Conservation (phyloP, 2,329 filamentous ascomycete species). For the Beauveria sp. region DNA sequence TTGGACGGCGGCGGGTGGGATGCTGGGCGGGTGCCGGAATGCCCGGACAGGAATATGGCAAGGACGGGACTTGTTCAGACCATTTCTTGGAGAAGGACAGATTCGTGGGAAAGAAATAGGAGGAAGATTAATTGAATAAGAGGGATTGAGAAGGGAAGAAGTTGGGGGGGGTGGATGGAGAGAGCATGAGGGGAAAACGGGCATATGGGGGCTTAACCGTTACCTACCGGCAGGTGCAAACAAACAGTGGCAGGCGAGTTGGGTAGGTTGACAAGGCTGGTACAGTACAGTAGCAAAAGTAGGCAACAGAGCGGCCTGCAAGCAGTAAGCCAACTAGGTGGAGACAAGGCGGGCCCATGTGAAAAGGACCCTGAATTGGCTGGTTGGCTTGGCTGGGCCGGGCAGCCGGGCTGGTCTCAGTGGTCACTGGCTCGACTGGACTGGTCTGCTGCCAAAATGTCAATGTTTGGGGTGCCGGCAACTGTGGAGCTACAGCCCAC, state of each 20-base stretch:
- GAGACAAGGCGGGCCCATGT: neutral
- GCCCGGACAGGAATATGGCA: neutral
- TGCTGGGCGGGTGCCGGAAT: constrained; percentile 1
- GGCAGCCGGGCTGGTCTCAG: too few species aligned
- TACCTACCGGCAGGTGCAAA: neutral
- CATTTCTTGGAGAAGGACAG: neutral
- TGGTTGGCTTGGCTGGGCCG: too few species aligned
- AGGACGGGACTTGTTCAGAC: neutral
- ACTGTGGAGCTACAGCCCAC: constrained; percentile 7
- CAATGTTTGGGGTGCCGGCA: constrained; percentile 1
- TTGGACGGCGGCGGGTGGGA: neutral
- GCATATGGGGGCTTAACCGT: neutral
- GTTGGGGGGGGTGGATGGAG: neutral
- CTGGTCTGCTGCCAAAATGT: neutral
- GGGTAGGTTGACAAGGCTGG: neutral
- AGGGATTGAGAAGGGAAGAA: neutral
- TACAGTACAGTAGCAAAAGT: too few species aligned
- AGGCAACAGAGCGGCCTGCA: neutral
- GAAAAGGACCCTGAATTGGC: constrained; percentile 7
- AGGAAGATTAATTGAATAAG: neutral
- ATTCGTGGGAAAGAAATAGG: neutral
- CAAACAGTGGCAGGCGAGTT: neutral
- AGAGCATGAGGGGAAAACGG: neutral
- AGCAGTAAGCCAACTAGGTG: neutral
- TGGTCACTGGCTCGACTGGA: too few species aligned